A percentile compares a stretch with the other conserved stretches of the same genome.
Evolutionary conservation across 495 filamentous ascomycete species (phyloP).

Genomic region (Pyrenopolyporus hunteri): DNA sequence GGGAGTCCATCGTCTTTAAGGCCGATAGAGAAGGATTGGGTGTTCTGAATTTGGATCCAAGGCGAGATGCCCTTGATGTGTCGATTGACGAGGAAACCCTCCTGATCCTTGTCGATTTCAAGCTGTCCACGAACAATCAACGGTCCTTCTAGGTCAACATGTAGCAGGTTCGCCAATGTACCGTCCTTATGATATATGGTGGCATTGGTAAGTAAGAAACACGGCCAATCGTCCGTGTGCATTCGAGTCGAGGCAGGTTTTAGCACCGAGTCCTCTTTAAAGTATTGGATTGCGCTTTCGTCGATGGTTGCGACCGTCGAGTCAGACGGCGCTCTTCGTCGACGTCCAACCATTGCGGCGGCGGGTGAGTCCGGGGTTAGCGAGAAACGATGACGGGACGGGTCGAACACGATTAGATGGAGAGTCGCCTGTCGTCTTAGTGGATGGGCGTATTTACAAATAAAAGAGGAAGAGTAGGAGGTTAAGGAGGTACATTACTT

Average conservation of each 20-base stretch:
- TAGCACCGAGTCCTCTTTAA: slow-evolving; percentile 45
- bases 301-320: slow-evolving; percentile 43
- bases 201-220: slow-evolving; percentile 53
- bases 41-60: slow-evolving; percentile 67
- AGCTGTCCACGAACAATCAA: slow-evolving; percentile 52
- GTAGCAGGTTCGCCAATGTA: slow-evolving; percentile 50
- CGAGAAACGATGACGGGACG: background rate
- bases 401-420: background rate
- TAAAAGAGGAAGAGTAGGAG: too few species aligned
- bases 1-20: slow-evolving; percentile 60
- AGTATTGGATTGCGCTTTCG: slow-evolving; percentile 36
- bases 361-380: background rate
- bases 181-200: slow-evolving; percentile 51
- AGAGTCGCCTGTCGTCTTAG: too few species aligned
- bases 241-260: slow-evolving; percentile 32
- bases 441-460: too few species aligned
- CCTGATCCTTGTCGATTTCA: slow-evolving; percentile 47
- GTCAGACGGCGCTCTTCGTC: slow-evolving; percentile 37
- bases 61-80: slow-evolving; percentile 49
- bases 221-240: slow-evolving; percentile 46
- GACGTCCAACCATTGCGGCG: slow-evolving; percentile 48
- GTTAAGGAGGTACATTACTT: too few species aligned
- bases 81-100: slow-evolving; percentile 45
- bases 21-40: slow-evolving; percentile 72
- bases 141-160: slow-evolving; percentile 49